Evolutionary conservation across 805 yeast species (phyloP).

Genomic region (Wickerhamomyces chambardii): DNA sequence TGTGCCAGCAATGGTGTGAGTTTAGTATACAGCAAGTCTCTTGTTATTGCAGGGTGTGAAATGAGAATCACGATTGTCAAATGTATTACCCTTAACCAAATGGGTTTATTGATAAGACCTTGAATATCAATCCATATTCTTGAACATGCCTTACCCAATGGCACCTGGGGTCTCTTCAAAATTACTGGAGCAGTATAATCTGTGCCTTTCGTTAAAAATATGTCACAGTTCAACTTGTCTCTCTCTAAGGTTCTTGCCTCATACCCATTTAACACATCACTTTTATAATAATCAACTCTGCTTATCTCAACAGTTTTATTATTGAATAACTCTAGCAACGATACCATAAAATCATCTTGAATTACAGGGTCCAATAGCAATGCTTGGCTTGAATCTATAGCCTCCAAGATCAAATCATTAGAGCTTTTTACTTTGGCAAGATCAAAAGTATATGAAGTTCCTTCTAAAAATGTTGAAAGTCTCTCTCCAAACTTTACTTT

Average conservation of each 20-base stretch:
- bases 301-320: constrained; percentile 29
- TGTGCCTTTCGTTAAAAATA: constrained; percentile 25
- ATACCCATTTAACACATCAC: constrained; percentile 47
- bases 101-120: constrained; percentile 45
- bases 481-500: constrained; percentile 24
- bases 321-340: constrained; percentile 47
- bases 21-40: too few relatives aligned
- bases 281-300: constrained; percentile 47
- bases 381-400: constrained; percentile 42
- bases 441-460: constrained; percentile 18
- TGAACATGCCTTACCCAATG: constrained; percentile 53
- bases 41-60: too few relatives aligned
- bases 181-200: constrained; percentile 4
- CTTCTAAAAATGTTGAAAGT: constrained; percentile 13
- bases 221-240: constrained; percentile 57
- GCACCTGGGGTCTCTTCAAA: constrained; percentile 36
- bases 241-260: constrained; percentile 71
- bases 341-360: constrained; percentile 54
- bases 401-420: constrained; percentile 29
- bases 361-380: constrained; percentile 40
- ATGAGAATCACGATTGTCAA: too few relatives aligned
- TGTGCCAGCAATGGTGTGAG: too few relatives aligned
- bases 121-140: constrained; percentile 63
- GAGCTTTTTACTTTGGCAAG: constrained; percentile 41
- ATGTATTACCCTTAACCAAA: constrained; percentile 65